Evolutionary conservation across 2,329 filamentous ascomycete genomes (phyloP).

Genomic region (Decorospora gaudefroyi): DNA sequence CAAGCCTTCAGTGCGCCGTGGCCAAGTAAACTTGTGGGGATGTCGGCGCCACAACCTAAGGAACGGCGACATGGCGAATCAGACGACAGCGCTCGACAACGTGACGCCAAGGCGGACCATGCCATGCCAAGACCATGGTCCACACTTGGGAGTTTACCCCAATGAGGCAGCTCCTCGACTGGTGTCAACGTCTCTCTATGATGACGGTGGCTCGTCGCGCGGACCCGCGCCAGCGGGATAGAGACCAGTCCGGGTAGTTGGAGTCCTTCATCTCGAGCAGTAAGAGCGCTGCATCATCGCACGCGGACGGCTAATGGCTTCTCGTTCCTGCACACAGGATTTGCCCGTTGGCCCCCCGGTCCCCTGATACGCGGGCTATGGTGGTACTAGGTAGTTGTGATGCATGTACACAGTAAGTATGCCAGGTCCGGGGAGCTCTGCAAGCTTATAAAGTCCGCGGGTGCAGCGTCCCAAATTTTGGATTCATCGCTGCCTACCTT

Average conservation of each 20-base stretch:
- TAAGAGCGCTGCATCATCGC: slow-evolving; percentile 36
- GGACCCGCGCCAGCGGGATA: slow-evolving; percentile 26
- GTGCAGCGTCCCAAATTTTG: slow-evolving; percentile 18
- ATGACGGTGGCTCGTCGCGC: slow-evolving; percentile 28
- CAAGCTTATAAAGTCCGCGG: slow-evolving; percentile 38
- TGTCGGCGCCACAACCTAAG: background rate
- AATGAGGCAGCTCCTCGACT: slow-evolving; percentile 36
- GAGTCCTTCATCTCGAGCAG: slow-evolving; percentile 32
- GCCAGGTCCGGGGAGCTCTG: slow-evolving; percentile 30
- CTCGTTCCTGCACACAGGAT: slow-evolving; percentile 17
- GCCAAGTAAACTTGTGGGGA: slow-evolving; percentile 24
- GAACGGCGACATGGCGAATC: slow-evolving; percentile 20
- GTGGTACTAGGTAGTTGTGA: slow-evolving; percentile 8
- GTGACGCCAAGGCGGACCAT: slow-evolving; percentile 28
- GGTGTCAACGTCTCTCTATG: slow-evolving; percentile 16
- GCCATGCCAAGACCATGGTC: slow-evolving; percentile 8
- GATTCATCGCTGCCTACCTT: slow-evolving; percentile 28
- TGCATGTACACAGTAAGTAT: slow-evolving; percentile 28
- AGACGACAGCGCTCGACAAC: slow-evolving; percentile 20
- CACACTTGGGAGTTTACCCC: slow-evolving; percentile 21
- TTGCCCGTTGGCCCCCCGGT: slow-evolving; percentile 21
- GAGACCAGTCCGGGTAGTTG: slow-evolving; percentile 26
- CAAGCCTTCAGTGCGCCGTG: slow-evolving; percentile 9
- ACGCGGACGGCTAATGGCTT: slow-evolving; percentile 31
- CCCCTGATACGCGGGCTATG: slow-evolving; percentile 8